These are phyloP conservation scores for Graphium sp. DNA, from an alignment of 2,329 filamentous ascomycete species.

Conservation along the genomic window DNA sequence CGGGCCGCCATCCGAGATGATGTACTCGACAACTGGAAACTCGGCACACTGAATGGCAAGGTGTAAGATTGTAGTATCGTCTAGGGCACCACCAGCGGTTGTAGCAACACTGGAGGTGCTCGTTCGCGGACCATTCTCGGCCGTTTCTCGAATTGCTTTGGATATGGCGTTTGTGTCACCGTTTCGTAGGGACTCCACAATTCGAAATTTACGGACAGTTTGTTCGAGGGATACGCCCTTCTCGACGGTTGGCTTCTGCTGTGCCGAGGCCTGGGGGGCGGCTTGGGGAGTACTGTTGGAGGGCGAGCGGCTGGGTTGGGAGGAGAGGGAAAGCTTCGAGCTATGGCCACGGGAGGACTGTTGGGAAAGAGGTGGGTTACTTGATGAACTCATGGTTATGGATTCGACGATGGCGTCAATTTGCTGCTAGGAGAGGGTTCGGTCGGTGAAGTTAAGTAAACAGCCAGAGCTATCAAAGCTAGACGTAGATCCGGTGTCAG, in stretches of 20 bases:
- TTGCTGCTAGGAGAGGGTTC: too few relatives aligned
- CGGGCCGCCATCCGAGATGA: conserved; percentile 58
- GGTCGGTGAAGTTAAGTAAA: too few relatives aligned
- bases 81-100: conserved; percentile 28
- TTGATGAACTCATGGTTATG: too few relatives aligned
- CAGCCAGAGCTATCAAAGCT: too few relatives aligned
- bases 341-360: conserved; percentile 22
- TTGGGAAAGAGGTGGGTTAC: conserved; percentile 7
- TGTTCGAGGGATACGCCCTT: conserved; percentile 59
- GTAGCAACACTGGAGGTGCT: conserved; percentile 38
- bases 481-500: too few relatives aligned
- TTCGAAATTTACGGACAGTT: conserved; percentile 82
- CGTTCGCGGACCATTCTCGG: conserved; percentile 30
- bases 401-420: too few relatives aligned
- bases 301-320: conserved; percentile 12
- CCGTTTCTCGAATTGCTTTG: conserved; percentile 59
- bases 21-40: conserved; percentile 79
- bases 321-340: conserved; percentile 28
- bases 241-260: conserved; percentile 12
- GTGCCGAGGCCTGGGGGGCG: conserved; percentile 6
- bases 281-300: conserved; percentile 15
- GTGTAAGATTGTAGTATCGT: conserved; percentile 83
- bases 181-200: conserved; percentile 81
- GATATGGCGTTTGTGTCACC: conserved; percentile 86
- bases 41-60: conserved; percentile 93